Base-by-base conservation (phyloP, 2,329 filamentous ascomycete species). In the Metarhizium anisopliae region DNA sequence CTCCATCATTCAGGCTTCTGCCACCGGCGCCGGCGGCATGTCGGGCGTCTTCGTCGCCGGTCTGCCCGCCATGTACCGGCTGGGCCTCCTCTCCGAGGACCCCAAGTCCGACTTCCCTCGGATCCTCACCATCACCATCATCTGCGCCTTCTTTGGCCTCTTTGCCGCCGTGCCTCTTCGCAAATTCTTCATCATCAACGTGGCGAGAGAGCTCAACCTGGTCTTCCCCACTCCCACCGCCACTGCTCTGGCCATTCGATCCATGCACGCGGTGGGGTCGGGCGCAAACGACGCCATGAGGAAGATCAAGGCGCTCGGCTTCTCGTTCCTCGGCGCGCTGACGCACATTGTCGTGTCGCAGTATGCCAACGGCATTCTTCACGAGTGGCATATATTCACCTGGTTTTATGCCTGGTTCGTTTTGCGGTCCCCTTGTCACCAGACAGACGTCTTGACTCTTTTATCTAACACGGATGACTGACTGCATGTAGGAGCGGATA, bases 181-280 rank as follows among this genome's bases (percentile, higher is more conserved):
- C 56, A 85, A 84, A 64, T 86, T 87, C 72, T 87, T 86, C 72
- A 79, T 87, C 67, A 80, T 86, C 66, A 81, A 84, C 57, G 80
- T 85, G 13, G 81, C 81, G 3, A 74, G 81, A 10, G 81, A 85
- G 67, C 69, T 84, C 36, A 77, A 76, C 56, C 73, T 85, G 49
- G 74, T 84, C 55, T 85, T 84, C 68, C 82, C 82, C 2, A 79
- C 80, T 0, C 67, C 81, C 0, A 81, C 81, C 30, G 82, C 82
- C 2, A 83, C 81, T 1, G 82, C 81, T 30, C 75, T 84, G 69
- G 81, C 81, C 1, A 85, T 85, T 56, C 77, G 81, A 7, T 78
- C 75, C n/a, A 84, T 85, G 81, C 82, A 85, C 64, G 73, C 78
- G 55, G 75, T 80, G 5, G 72, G 76, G 1, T 72, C 69, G 14